phyloP scores from a whole-genome alignment of 805 yeast species.

The Priceomyces carsonii region DNA sequence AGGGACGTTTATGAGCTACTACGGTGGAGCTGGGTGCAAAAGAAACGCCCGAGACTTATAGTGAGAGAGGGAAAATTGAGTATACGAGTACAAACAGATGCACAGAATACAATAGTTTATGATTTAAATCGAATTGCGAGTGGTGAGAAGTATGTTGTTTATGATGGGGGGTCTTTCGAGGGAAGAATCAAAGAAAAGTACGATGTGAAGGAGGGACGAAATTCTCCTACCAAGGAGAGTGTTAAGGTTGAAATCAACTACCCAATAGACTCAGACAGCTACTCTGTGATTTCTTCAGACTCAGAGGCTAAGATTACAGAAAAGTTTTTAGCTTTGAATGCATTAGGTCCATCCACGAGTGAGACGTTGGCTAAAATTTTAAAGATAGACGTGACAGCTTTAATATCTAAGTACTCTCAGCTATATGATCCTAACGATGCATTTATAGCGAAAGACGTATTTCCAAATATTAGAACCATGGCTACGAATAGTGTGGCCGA shows the following conservation, averaged over 20 bases:
- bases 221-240: not conserved
- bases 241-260: not conserved
- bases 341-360: conserved; percentile 48
- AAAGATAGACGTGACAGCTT: conserved; percentile 14
- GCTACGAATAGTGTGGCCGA: conserved; percentile 1
- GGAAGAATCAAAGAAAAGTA: not conserved
- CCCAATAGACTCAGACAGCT: conserved; percentile 14
- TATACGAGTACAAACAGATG: too few relatives aligned
- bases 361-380: conserved; percentile 24
- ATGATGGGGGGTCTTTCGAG: not conserved
- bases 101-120: conserved; percentile 28
- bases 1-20: not conserved
- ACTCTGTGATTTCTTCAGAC: conserved; percentile 9
- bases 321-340: conserved; percentile 45
- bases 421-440: conserved; percentile 30
- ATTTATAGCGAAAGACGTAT: conserved; percentile 30
- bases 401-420: conserved; percentile 30
- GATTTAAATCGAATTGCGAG: conserved; percentile 12
- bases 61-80: conserved; percentile 32
- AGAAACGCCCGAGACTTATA: conserved; percentile 25
- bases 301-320: conserved; percentile 6
- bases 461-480: conserved; percentile 19
- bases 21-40: conserved; percentile 3
- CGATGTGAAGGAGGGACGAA: not conserved
- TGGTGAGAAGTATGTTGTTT: conserved; percentile 4